Base-by-base conservation (phyloP, 179 eudicot genomes). In the Silene vulgaris region DNA sequence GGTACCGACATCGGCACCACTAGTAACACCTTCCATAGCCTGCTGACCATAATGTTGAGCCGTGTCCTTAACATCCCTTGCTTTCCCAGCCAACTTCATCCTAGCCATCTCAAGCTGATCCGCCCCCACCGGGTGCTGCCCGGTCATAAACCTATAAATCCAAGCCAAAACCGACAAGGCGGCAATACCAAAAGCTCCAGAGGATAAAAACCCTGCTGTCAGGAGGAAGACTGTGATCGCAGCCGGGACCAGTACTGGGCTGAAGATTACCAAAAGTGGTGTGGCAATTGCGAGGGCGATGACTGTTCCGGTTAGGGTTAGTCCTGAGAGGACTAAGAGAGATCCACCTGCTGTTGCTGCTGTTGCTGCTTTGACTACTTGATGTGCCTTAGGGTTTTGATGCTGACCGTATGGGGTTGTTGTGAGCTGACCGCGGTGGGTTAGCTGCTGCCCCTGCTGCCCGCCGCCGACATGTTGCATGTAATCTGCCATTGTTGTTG, bases 201-300 rank as follows among this genome's bases (percentile, higher is more conserved):
- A 86, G 0, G 87, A 79, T 62, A 88, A 14, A 19, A 88, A 84
- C 67, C 89, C 90, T 0, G 72, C 52, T 0, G 76, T 73, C 0
- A 88, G 19, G 3, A 86, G 50, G 35, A 77, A 77, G 0, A 78
- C 74, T 0, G 86, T 71, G 29, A 86, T 80, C 0, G 85, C 86
- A 0, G 89, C 89, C 0, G 90, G 90, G 9, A 88, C 89, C 2
- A 88, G 45, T 1, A 86, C 87, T n/a, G 90, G 90, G 82, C 89
- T 88, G 76, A 86, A 88, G 8, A 88, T 86, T 29, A 88, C 89
- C 59, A 86, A 65, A 14, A 88, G 35, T 3, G 90, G 89, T 0
- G 87, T 84, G 9, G 86, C 86, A 0, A 86, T n/a, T 0, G 85
- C 78, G 1, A 86, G 74, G 19, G 84, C 86, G 0, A 88, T 82